phyloP scores from a whole-genome alignment of 805 yeast genomes.

The Candida stauntonica region DNA sequence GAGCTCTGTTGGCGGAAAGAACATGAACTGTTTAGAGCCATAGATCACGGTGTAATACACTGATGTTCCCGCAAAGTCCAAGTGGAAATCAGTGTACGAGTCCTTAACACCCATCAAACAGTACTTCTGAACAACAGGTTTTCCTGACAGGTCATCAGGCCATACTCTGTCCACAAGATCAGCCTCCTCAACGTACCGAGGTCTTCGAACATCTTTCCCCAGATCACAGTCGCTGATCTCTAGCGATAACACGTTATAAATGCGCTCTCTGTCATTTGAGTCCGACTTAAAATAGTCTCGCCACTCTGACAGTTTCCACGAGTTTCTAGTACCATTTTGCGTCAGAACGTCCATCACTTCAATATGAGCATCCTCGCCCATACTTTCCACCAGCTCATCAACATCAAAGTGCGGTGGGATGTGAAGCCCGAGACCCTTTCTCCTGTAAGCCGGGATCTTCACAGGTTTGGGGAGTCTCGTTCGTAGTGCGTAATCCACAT shows the following conservation, averaged over 20 bases:
- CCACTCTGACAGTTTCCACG: conserved; percentile 74
- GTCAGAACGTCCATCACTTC: conserved; percentile 90
- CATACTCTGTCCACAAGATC: conserved; percentile 73
- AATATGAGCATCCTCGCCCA: conserved; percentile 60
- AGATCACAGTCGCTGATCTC: conserved; percentile 61
- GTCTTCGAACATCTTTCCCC: conserved; percentile 51
- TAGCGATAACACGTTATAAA: conserved; percentile 75
- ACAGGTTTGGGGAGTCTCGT: conserved; percentile 42
- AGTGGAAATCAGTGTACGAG: conserved; percentile 84
- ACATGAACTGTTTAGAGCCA: conserved; percentile 72
- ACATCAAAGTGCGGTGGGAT: conserved; percentile 58
- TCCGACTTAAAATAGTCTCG: conserved; percentile 60
- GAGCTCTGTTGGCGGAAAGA: conserved; percentile 69
- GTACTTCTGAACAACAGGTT: conserved; percentile 68
- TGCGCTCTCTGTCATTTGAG: conserved; percentile 49
- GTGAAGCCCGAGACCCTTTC: conserved; percentile 39
- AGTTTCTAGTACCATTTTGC: conserved; percentile 51
- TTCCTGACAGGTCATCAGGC: conserved; percentile 31
- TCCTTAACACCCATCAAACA: conserved; percentile 80
- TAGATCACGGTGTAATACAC: conserved; percentile 79
- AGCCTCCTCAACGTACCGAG: conserved; percentile 55
- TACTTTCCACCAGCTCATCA: conserved; percentile 46
- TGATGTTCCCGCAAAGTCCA: conserved; percentile 90
- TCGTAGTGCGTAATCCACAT: conserved; percentile 30
- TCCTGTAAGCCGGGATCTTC: conserved; percentile 33